These are phyloP conservation scores for Clonostachys rosea DNA, from an alignment of 2,329 filamentous ascomycete species.

Conservation along the genomic window DNA sequence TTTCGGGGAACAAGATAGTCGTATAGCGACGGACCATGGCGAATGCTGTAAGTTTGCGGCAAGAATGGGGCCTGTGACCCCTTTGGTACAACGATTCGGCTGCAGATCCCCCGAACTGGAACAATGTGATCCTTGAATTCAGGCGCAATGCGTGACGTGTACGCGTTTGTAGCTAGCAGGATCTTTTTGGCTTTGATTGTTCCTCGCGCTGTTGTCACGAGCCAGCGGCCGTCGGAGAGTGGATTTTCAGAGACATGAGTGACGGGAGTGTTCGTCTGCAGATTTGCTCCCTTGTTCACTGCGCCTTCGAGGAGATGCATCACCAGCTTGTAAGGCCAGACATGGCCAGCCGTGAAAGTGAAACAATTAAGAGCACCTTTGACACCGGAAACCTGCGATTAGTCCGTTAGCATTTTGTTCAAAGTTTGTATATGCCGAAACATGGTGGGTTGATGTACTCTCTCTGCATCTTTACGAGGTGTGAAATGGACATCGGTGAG, in stretches of 20 bases:
- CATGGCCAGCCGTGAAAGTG: constrained; percentile 10
- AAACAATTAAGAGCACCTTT: constrained; percentile 8
- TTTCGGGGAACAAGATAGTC: too few relatives aligned
- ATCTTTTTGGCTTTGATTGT: neutral
- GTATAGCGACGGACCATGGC: too few relatives aligned
- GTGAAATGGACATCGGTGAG: constrained; percentile 14
- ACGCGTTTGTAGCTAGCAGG: neutral
- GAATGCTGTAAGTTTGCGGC: too few relatives aligned
- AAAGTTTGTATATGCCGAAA: neutral
- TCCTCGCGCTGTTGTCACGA: neutral
- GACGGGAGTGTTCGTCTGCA: neutral
- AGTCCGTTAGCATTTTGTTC: neutral
- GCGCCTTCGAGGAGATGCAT: constrained; percentile 6
- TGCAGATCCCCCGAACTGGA: neutral
- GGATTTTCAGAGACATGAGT: neutral
- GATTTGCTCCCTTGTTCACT: neutral
- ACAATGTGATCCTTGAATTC: neutral
- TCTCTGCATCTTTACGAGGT: constrained; percentile 18
- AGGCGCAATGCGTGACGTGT: neutral
- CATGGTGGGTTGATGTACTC: constrained; percentile 1
- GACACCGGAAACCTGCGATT: constrained; percentile 18
- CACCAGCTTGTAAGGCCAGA: constrained; percentile 8
- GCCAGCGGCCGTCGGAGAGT: neutral
- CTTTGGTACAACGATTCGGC: too few relatives aligned
- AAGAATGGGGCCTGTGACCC: too few relatives aligned